These are phyloP conservation scores for Gynochthodes officinalis DNA, from an alignment of 257 asterid genomes.

Conservation along the genomic window DNA sequence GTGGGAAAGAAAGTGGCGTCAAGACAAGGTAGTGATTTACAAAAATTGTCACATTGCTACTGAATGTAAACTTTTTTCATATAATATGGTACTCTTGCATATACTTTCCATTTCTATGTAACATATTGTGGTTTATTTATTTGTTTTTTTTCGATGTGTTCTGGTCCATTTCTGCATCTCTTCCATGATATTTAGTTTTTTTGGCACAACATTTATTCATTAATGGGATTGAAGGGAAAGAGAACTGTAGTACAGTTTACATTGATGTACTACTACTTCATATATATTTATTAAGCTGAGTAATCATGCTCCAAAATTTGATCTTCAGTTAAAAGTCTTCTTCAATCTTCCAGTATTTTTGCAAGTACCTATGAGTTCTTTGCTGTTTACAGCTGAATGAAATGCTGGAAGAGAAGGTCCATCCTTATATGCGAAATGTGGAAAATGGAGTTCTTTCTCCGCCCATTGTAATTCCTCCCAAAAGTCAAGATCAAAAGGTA, in stretches of 20 bases:
- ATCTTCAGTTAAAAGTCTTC: slow-evolving; percentile 9
- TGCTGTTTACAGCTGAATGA: slow-evolving; percentile 60
- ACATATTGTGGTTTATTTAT: background rate
- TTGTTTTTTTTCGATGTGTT: background rate
- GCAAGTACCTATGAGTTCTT: background rate
- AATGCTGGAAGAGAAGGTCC: slow-evolving; percentile 80
- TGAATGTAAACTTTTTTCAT: background rate
- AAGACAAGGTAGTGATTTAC: slow-evolving; percentile 57
- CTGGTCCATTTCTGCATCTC: background rate
- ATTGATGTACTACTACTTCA: background rate
- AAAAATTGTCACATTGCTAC: slow-evolving; percentile 3
- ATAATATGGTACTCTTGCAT: background rate
- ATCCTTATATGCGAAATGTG: slow-evolving; percentile 65
- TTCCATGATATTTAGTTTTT: background rate
- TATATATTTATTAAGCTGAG: background rate
- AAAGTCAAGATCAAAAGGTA: slow-evolving; percentile 55
- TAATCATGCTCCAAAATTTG: background rate
- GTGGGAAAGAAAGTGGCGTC: slow-evolving; percentile 95
- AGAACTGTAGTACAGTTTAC: background rate
- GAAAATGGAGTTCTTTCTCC: slow-evolving; percentile 54
- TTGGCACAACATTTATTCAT: background rate
- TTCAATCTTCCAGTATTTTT: background rate
- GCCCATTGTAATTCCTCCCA: slow-evolving; percentile 56
- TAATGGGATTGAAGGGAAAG: background rate
- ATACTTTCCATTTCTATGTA: background rate